phyloP scores from a whole-genome alignment of 306 rosid species.

The Pachyrhizus erosus region DNA sequence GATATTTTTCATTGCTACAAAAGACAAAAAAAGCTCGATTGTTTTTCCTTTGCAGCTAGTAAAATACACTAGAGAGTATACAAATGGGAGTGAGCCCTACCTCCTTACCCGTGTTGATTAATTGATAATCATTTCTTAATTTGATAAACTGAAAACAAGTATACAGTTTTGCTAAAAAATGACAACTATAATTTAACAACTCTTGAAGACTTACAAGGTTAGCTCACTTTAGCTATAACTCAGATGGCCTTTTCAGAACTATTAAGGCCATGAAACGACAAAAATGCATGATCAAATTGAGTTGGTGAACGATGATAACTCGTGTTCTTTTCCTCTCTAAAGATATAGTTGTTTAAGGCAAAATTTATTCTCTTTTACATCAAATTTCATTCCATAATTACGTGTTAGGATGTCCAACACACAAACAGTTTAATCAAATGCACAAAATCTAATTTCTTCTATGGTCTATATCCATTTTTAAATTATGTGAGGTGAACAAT shows the following conservation, averaged over 20 bases:
- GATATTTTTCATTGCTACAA: slow-evolving; percentile 39
- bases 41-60: slow-evolving; percentile 1
- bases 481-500: background rate
- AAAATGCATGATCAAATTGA: slow-evolving; percentile 53
- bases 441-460: slow-evolving; percentile 58
- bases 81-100: background rate
- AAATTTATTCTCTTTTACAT: slow-evolving; percentile 36
- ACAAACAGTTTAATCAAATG: slow-evolving; percentile 41
- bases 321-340: slow-evolving; percentile 34
- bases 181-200: slow-evolving; percentile 9
- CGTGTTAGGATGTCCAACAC: slow-evolving; percentile 62
- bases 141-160: slow-evolving; percentile 32
- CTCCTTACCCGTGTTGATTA: slow-evolving; percentile 37
- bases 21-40: slow-evolving; percentile 46
- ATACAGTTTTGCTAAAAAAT: background rate
- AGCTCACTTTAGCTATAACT: slow-evolving; percentile 19
- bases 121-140: slow-evolving; percentile 22
- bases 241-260: slow-evolving; percentile 42
- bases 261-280: slow-evolving; percentile 50
- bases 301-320: slow-evolving; percentile 53
- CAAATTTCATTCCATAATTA: slow-evolving; percentile 47
- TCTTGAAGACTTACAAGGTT: slow-evolving; percentile 40
- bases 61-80: slow-evolving; percentile 1
- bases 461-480: slow-evolving; percentile 46
- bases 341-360: slow-evolving; percentile 5